Conservation (phyloP, 2,329 filamentous ascomycete species). For the Chrysoporthe deuterocubensis region DNA sequence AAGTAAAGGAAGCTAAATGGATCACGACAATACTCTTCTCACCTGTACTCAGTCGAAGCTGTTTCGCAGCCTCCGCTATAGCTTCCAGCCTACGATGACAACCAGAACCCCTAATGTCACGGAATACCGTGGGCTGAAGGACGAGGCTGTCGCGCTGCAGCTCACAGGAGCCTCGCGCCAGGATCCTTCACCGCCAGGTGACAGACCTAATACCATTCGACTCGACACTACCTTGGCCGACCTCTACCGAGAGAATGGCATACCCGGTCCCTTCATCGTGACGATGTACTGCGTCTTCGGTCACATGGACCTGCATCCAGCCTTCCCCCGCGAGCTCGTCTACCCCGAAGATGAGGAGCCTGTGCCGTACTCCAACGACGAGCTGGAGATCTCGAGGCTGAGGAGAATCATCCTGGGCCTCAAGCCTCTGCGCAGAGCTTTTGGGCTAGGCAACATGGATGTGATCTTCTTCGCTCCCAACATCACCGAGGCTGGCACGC, state of each 20-base stretch:
- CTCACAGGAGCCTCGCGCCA: neutral
- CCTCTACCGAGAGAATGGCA: conserved; percentile 32
- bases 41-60: neutral
- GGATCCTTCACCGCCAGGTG: neutral
- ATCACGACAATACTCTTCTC: neutral
- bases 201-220: neutral
- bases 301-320: conserved; percentile 32
- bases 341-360: conserved; percentile 35
- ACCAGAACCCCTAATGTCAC: neutral
- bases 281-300: conserved; percentile 35
- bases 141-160: conserved; percentile 8
- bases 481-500: conserved; percentile 28
- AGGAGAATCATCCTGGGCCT: conserved; percentile 32
- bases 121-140: neutral
- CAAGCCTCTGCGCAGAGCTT: conserved; percentile 33
- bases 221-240: conserved; percentile 34
- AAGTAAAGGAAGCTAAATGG: neutral
- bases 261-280: conserved; percentile 31
- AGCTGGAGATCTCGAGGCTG: conserved; percentile 29
- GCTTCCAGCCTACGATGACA: neutral
- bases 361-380: conserved; percentile 30
- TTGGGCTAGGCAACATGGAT: conserved; percentile 32
- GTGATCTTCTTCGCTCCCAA: conserved; percentile 33
- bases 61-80: neutral
- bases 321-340: conserved; percentile 31